A percentile compares a stretch with the other conserved stretches of the same genome.
These are phyloP conservation scores for Sicyos baderoa DNA, from an alignment of 306 rosid genomes.

Conservation along the genomic window DNA sequence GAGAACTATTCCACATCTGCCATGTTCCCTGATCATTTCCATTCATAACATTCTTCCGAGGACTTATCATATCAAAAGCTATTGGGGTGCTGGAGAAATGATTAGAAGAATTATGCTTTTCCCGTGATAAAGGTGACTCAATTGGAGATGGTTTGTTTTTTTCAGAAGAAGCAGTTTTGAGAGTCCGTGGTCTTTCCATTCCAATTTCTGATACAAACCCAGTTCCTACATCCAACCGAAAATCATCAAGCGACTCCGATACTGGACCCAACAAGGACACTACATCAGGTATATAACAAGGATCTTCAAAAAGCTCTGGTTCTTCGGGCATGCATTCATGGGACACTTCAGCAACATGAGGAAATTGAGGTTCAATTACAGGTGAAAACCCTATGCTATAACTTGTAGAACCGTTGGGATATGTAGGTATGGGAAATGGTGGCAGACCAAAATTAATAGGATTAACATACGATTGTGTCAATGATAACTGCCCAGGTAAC, in stretches of 20 bases:
- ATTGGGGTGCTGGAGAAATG: slow-evolving; percentile 37
- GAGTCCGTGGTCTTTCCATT: slow-evolving; percentile 42
- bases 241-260: slow-evolving; percentile 89
- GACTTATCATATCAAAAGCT: slow-evolving; percentile 42
- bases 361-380: slow-evolving; percentile 58
- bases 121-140: slow-evolving; percentile 86
- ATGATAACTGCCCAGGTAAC: slow-evolving; percentile 43
- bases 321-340: slow-evolving; percentile 61
- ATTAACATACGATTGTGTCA: slow-evolving; percentile 60
- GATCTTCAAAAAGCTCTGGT: slow-evolving; percentile 90
- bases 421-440: slow-evolving; percentile 60
- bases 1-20: slow-evolving; percentile 91
- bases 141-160: slow-evolving; percentile 81
- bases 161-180: slow-evolving; percentile 60
- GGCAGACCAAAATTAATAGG: slow-evolving; percentile 87
- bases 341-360: slow-evolving; percentile 46
- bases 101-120: slow-evolving; percentile 55
- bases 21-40: slow-evolving; percentile 69
- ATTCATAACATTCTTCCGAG: slow-evolving; percentile 42
- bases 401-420: slow-evolving; percentile 41
- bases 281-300: slow-evolving; percentile 84
- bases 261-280: slow-evolving; percentile 86
- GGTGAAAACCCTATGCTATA: slow-evolving; percentile 81
- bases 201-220: slow-evolving; percentile 48
- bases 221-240: slow-evolving; percentile 67